Base-by-base conservation (phyloP, 2,329 filamentous ascomycete genomes). In the Ophiostoma tasmaniense region DNA sequence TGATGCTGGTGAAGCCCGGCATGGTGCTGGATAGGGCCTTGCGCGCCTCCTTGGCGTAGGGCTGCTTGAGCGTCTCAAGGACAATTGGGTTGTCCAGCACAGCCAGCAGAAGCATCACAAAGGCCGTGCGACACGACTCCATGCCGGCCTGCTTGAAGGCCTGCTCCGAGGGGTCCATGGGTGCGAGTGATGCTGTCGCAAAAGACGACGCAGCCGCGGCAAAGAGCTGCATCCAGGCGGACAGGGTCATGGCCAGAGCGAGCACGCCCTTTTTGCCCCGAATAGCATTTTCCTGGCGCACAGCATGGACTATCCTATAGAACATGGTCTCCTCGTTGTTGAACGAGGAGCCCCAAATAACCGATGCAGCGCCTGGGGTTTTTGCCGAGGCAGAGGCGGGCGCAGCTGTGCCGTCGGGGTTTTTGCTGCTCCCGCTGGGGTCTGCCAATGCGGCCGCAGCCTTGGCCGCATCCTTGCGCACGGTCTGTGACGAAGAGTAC, bases 261-360 rank as follows among this genome's bases (percentile, higher is more conserved):
- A 87, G 73, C 0, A 83, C 84, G n/a, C 84, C 81, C 35, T 80
- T 76, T 20, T 77, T 74, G 30, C 79, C 80, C 69, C 76, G 78
- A 65, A 87, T 84, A 1, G 80, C 82, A 0, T 75, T 77, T 0
- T 82, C 85, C 65, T 85, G 80, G 1, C 83, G 90, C 66, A 98
- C 93, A 0, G 89, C 90, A 79, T 96, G 97, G 2, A 92, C 92
- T 66, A 99, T 92, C 3, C 93, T 89, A 78, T 97, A 96, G 75
- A 97, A 90, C 79, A 98, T 91, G 66, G 95, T 89, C 79, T 97
- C 97, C 77, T 99, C 95, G 0, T 90, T 78, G 70, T 80, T 80
- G 72, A 85, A 87, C 0, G 86, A 88, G 76, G 78, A 84, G 67
- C 77, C 79, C 86, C 87, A 89, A 71, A 82, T 77, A 71, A 68